Evolutionary conservation across 192 early-diverging fungal species (phyloP).

Genomic region (Lobulomyces angularis): DNA sequence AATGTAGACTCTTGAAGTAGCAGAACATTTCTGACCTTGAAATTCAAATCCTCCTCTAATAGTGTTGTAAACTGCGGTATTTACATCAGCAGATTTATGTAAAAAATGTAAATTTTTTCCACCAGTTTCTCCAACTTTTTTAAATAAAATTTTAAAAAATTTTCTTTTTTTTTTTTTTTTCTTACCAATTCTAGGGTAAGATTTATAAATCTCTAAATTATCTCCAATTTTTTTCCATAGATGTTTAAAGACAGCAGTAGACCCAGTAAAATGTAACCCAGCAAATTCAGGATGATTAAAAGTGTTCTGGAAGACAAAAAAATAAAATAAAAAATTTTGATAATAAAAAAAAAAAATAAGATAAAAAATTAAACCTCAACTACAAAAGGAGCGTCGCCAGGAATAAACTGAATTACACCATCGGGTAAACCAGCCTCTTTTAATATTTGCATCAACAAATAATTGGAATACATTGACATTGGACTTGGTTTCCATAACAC

Average conservation of each 20-base stretch:
- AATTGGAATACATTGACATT: slow-evolving; percentile 77
- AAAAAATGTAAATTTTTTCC: slow-evolving; percentile 98
- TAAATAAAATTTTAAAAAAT: slow-evolving; percentile 4
- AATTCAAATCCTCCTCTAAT: slow-evolving; percentile 91
- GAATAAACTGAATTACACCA: slow-evolving; percentile 95
- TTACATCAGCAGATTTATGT: slow-evolving; percentile 65
- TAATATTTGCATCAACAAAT: slow-evolving; percentile 78
- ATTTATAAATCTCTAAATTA: slow-evolving; percentile 83
- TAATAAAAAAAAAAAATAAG: background rate
- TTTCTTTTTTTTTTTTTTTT: slow-evolving; percentile 3
- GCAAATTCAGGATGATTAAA: slow-evolving; percentile 86
- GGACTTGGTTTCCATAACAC: slow-evolving; percentile 95
- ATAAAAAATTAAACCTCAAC: slow-evolving; percentile 29
- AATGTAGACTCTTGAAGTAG: slow-evolving; percentile 75
- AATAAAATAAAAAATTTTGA: slow-evolving; percentile 1
- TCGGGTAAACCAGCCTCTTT: slow-evolving; percentile 91
- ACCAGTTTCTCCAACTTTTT: slow-evolving; percentile 86
- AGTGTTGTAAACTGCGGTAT: slow-evolving; percentile 73
- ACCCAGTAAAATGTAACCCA: slow-evolving; percentile 92
- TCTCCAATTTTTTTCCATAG: slow-evolving; percentile 83
- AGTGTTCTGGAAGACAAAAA: slow-evolving; percentile 25
- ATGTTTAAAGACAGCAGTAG: slow-evolving; percentile 81
- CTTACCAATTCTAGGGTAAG: slow-evolving; percentile 76
- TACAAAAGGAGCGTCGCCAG: slow-evolving; percentile 74
- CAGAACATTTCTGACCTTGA: slow-evolving; percentile 98